Base-by-base conservation (phyloP, 352 stramenopile species). In the Phytophthora foliorum region DNA sequence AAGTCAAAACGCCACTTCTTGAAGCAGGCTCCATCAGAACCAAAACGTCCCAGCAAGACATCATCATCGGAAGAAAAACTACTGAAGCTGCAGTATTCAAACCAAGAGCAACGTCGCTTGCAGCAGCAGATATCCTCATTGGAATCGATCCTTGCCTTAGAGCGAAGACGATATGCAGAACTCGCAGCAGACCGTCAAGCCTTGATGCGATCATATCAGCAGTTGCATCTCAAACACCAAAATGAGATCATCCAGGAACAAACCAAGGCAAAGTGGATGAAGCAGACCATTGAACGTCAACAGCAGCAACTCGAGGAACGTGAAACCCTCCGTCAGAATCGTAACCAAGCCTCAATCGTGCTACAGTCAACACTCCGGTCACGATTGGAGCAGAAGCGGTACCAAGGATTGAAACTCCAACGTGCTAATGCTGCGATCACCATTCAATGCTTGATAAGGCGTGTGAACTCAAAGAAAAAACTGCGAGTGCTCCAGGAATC, bases 331-430 rank as follows among this genome's bases (percentile, higher is more conserved):
- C 78, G 81, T 4, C 36, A 68, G 22, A 67, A 68, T n/a, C 75
- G 81, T 1, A 58, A 82, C 14, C 62, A 77, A 21, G 85, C 85
- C 0, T 93, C 85, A 0, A 85, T 90, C 22, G 67, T 90, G 0
- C 56, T 93, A 16, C 85, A 93, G 48, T 90, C 80, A 16, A 86
- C 71, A 48, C 62, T 91, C 16, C 75, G 83, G 2, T 71, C 77
- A 5, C 63, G 81, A 3, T 57, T 93, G 6, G 81, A 93, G 59
- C 80, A 88, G 17, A 88, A 85, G 29, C 75, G 74, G 4, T 93
- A 78, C 34, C 83, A 92, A n/a, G 81, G 80, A 0, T 45, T 80
- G 13, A 88, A 85, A 58, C 44, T 91, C 24, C 59, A 78, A 25
- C 80, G 85, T 2, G 24, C 31, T 13, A 75, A 74, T 25, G 80